Evolutionary conservation across 2,329 filamentous ascomycete species (phyloP), one percentile per base, ranked within the genome.

Genomic region (Neofusicoccum umdonicola): DNA sequence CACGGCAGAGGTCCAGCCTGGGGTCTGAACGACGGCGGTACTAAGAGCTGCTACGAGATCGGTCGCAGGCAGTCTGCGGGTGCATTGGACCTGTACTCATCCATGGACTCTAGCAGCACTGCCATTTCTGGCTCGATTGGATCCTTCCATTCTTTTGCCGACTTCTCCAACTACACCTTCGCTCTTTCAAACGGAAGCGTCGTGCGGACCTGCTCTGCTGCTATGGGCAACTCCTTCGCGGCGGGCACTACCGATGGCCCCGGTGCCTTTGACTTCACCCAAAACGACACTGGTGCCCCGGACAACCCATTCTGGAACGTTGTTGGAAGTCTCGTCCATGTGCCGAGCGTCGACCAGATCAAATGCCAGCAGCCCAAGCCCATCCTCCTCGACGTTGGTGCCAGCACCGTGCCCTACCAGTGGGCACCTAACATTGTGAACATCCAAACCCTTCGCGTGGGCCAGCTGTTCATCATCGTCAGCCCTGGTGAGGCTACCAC

Each of bases 341-440:
- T 83, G 22, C 92, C 94, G 0, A 87, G 84, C 0, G 77, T 86
- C 4, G 84, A 87, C 65, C 94, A 97, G 73, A 83, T 83, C 64
- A 82, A 80, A 0, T 98, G 94, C 71, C 94, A 98, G 69, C 83
- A 82, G 27, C 86, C 89, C 1, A 97, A 98, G 74, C 90, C 92
- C 0, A 89, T 98, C 64, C 82, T 98, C 0, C 85, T 98, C 1
- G 93, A 97, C 69, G 92, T 96, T 1, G 94, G 94, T 44, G 89
- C 93, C 73, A 85, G 93, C n/a, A 81, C 82, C 3, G 79, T 78
- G 9, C 94, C 94, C 0, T 97, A 97, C 76, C 81, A 86, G 6
- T 98, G 94, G 94, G 88, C 90, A 0, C 92, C 94, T 0, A 97
- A 97, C 70, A 88, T 97, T 52, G 93, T 96, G 51, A 92, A 97